Conservation (phyloP, 139 green algal species). For the Diplosphaera chodatii region DNA sequence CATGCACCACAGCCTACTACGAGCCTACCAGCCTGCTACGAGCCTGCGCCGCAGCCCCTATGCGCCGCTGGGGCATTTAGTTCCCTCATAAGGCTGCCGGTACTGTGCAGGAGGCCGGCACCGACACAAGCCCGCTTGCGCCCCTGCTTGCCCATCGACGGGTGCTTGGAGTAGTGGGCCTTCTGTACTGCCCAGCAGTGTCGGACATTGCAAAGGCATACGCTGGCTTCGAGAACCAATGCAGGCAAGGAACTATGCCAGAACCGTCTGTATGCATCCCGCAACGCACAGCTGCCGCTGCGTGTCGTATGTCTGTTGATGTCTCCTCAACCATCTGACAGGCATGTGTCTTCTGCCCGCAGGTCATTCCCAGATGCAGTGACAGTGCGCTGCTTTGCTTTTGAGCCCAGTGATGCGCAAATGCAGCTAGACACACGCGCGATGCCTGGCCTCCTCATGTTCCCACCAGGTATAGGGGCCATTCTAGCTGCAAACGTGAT, state of each 20-base stretch:
- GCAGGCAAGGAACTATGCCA: conserved; percentile 8
- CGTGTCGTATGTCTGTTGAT: too few species aligned
- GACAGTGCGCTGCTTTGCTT: conserved; percentile 67
- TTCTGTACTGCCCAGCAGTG: conserved; percentile 59
- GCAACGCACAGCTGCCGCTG: too few species aligned
- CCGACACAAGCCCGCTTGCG: conserved; percentile 23
- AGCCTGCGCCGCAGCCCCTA: too few species aligned
- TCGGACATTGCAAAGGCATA: conserved; percentile 41
- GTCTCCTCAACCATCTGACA: too few species aligned
- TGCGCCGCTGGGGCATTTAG: too few species aligned
- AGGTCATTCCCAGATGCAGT: conserved; percentile 61
- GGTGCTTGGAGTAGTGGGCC: conserved; percentile 67
- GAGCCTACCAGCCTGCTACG: too few species aligned
- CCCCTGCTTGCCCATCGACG: conserved; percentile 56
- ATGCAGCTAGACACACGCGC: conserved; percentile 35
- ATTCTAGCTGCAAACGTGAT: too few species aligned
- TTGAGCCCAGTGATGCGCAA: conserved; percentile 67
- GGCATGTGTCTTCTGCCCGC: conserved; percentile 2
- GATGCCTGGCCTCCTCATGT: conserved; percentile 61
- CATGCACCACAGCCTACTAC: too few species aligned
- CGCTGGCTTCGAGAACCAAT: conserved; percentile 42
- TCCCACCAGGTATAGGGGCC: conserved; percentile 38
- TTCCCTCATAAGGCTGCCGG: too few species aligned
- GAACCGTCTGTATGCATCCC: too few species aligned
- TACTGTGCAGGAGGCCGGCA: conserved; percentile 39